Conservation (phyloP, 768 basidiomycete genomes). For the Mycena vulgaris region DNA sequence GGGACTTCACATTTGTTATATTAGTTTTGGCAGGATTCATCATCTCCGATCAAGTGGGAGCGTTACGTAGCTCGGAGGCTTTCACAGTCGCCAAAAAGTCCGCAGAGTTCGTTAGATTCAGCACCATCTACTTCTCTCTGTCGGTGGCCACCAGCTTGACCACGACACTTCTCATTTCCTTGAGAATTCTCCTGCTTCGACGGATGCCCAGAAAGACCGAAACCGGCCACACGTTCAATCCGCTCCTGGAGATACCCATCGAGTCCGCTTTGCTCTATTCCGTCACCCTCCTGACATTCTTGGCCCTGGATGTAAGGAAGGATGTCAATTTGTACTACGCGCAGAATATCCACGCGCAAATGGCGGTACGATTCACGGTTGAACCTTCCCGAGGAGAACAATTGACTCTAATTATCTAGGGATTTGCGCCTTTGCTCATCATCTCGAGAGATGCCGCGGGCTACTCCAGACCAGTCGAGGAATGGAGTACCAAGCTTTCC, state of each 20-base stretch:
- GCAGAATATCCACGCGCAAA: constrained; percentile 29
- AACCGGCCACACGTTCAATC: neutral
- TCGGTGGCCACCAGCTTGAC: constrained; percentile 27
- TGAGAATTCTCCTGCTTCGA: constrained; percentile 13
- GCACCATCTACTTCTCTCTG: constrained; percentile 27
- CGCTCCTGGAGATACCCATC: constrained; percentile 23
- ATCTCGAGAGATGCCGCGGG: constrained; percentile 17
- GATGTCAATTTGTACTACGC: constrained; percentile 12
- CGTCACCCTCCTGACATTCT: constrained; percentile 14
- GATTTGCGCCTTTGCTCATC: constrained; percentile 24
- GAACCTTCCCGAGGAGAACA: no score
- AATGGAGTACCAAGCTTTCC: constrained; percentile 3
- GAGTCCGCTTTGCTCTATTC: constrained; percentile 25
- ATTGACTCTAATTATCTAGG: no score
- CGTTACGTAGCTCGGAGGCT: constrained; percentile 5
- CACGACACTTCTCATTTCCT: constrained; percentile 17
- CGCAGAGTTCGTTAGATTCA: constrained; percentile 14
- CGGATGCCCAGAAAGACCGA: neutral
- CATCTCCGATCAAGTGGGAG: constrained; percentile 9
- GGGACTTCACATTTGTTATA: neutral
- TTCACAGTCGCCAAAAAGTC: constrained; percentile 18
- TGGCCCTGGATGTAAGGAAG: constrained; percentile 23
- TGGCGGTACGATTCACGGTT: constrained; percentile 19
- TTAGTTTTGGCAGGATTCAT: constrained; percentile 24
- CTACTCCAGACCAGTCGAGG: constrained; percentile 1